Percentiles rank a stretch among this genome's conserved stretches.
Evolutionary conservation across 805 yeast genomes (phyloP).

Genomic region (Candida mattraensis): DNA sequence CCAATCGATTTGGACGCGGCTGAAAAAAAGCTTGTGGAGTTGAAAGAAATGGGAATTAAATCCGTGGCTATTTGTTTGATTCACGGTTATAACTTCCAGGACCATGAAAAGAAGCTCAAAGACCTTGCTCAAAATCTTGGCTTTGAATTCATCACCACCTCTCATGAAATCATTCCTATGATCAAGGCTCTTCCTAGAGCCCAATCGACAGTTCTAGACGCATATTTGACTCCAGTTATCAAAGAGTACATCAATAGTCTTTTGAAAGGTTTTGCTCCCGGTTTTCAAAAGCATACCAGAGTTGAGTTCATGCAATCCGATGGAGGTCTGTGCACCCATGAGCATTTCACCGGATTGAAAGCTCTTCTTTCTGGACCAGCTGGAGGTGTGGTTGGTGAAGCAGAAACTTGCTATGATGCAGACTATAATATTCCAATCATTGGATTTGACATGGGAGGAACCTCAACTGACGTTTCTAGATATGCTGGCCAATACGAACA

Average conservation of each 20-base stretch:
- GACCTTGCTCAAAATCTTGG: constrained; percentile 44
- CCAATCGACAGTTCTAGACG: constrained; percentile 43
- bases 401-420: constrained; percentile 49
- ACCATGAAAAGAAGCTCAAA: constrained; percentile 37
- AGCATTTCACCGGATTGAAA: constrained; percentile 51
- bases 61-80: constrained; percentile 38
- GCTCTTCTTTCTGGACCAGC: constrained; percentile 61
- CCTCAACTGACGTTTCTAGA: constrained; percentile 39
- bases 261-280: constrained; percentile 34
- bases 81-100: constrained; percentile 39
- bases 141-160: constrained; percentile 42
- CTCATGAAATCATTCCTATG: constrained; percentile 39
- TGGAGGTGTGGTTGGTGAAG: constrained; percentile 61
- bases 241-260: constrained; percentile 39
- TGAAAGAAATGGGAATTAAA: constrained; percentile 30
- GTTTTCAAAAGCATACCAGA: constrained; percentile 33
- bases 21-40: constrained; percentile 21
- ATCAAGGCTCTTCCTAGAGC: constrained; percentile 41
- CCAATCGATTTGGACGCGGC: constrained; percentile 32
- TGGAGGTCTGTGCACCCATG: constrained; percentile 56
- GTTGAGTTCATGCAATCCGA: constrained; percentile 59
- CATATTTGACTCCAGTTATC: constrained; percentile 44
- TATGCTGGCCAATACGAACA: constrained; percentile 32
- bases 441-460: constrained; percentile 42
- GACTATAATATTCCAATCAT: constrained; percentile 25